Percentiles rank a stretch among this genome's conserved stretches.
Evolutionary conservation across 352 stramenopile genomes (phyloP).

Genomic region (Globisporangium irregulare): DNA sequence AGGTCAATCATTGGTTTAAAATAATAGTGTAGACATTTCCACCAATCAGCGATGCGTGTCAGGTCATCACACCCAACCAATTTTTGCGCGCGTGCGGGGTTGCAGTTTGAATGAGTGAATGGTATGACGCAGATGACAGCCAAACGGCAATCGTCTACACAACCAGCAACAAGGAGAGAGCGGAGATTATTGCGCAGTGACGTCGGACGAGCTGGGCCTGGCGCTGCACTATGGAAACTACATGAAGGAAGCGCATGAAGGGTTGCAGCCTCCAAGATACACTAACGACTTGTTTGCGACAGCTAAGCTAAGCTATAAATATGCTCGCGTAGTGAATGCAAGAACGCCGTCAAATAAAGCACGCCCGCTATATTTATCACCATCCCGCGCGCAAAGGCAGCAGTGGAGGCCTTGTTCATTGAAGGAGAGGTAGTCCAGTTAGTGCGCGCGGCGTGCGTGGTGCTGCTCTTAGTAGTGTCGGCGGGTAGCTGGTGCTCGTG

Average conservation of each 20-base stretch:
- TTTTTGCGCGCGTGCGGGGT: not conserved
- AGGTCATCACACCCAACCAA: not conserved
- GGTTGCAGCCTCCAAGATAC: not conserved
- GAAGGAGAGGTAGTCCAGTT: not conserved
- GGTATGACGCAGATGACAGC: not conserved
- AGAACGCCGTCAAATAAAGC: not conserved
- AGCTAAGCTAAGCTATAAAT: not conserved
- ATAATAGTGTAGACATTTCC: not conserved
- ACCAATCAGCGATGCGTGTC: conserved; percentile 3
- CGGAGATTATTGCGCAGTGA: not conserved
- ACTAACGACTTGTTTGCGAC: not conserved
- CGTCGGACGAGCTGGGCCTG: too few relatives aligned
- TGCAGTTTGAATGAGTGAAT: conserved; percentile 1
- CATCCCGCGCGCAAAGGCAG: not conserved
- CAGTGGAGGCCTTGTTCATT: not conserved
- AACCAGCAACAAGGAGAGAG: not conserved
- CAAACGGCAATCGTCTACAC: not conserved
- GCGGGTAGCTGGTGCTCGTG: not conserved
- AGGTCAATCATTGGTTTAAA: not conserved
- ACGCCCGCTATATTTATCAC: not conserved
- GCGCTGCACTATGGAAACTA: not conserved
- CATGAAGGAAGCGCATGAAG: not conserved
- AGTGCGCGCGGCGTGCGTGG: not conserved
- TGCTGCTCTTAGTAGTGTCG: not conserved
- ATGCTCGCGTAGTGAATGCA: not conserved